These are phyloP conservation scores for Cyberlindnera mrakii DNA, from an alignment of 805 yeast genomes.

Conservation along the genomic window DNA sequence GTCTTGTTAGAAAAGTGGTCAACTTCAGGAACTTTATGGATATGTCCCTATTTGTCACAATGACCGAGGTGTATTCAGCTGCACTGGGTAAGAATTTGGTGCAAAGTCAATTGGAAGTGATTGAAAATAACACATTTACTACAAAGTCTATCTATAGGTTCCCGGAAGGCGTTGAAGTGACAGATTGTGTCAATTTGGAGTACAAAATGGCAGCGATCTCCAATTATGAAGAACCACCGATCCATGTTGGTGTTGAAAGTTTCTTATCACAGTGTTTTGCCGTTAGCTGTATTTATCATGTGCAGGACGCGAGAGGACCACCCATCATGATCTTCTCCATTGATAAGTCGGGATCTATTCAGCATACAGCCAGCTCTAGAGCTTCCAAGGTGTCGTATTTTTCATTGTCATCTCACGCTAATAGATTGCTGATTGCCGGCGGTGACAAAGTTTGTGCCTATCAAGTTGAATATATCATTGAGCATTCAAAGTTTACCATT, in stretches of 20 bases:
- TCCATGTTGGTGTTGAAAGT: constrained; percentile 27
- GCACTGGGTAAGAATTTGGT: constrained; percentile 4
- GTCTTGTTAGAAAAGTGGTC: constrained; percentile 14
- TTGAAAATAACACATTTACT: constrained; percentile 22
- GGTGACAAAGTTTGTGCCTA: constrained; percentile 27
- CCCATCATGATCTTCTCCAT: constrained; percentile 29
- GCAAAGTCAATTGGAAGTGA: constrained; percentile 17
- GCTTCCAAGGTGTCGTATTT: constrained; percentile 18
- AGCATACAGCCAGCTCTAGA: constrained; percentile 19
- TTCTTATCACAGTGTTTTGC: constrained; percentile 31
- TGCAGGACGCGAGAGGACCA: constrained; percentile 24
- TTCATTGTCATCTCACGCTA: constrained; percentile 23
- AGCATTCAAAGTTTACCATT: constrained; percentile 28
- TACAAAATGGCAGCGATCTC: constrained; percentile 18
- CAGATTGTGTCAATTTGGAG: constrained; percentile 20
- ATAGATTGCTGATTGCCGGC: constrained; percentile 25
- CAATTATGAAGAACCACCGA: constrained; percentile 19
- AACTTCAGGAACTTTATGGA: constrained; percentile 20
- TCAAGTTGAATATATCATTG: constrained; percentile 28
- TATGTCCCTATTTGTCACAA: constrained; percentile 17
- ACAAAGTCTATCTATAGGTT: constrained; percentile 13
- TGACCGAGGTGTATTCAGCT: constrained; percentile 7
- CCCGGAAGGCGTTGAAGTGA: constrained; percentile 19
- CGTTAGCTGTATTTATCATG: constrained; percentile 29
- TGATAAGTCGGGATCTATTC: constrained; percentile 29